Evolutionary conservation across 495 filamentous ascomycete species (phyloP).

Genomic region (Filosporella fistucella): DNA sequence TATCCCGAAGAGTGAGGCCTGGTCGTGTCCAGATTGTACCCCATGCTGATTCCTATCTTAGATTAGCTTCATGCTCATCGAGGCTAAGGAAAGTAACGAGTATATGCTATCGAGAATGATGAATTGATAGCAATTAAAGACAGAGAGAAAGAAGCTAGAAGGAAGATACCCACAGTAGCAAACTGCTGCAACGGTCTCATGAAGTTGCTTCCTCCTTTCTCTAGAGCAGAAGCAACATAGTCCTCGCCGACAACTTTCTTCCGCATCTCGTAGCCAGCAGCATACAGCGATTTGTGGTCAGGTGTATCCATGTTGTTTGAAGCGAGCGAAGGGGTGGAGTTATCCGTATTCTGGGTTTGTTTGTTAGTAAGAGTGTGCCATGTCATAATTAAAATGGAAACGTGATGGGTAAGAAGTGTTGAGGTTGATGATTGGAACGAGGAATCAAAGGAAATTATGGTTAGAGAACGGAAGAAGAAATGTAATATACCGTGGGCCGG

Average conservation of each 20-base stretch:
- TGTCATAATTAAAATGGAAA: too few species aligned
- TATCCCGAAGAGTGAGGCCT: constrained; percentile 38
- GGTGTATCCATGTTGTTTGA: constrained; percentile 23
- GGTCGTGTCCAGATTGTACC: constrained; percentile 44
- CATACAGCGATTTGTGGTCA: constrained; percentile 14
- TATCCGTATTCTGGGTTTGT: not conserved
- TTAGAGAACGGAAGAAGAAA: not conserved
- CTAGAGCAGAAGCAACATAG: constrained; percentile 19
- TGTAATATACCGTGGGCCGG: not conserved
- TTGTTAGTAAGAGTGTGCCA: not conserved
- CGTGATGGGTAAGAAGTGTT: not conserved
- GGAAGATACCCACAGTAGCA: constrained; percentile 19
- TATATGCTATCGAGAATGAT: not conserved
- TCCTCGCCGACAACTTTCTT: constrained; percentile 22
- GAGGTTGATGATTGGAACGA: too few species aligned
- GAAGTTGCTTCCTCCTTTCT: constrained; percentile 18
- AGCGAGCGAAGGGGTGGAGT: constrained; percentile 1
- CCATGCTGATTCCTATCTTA: constrained; percentile 37
- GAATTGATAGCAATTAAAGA: not conserved
- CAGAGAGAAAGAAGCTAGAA: not conserved
- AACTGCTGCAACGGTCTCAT: constrained; percentile 23
- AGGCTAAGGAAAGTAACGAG: not conserved
- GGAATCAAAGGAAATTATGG: not conserved
- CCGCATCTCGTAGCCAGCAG: constrained; percentile 15
- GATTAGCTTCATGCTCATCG: not conserved